A percentile compares a stretch with the other conserved stretches of the same genome.
phyloP scores from a whole-genome alignment of 306 rosid genomes.

The Medicago truncatula region DNA sequence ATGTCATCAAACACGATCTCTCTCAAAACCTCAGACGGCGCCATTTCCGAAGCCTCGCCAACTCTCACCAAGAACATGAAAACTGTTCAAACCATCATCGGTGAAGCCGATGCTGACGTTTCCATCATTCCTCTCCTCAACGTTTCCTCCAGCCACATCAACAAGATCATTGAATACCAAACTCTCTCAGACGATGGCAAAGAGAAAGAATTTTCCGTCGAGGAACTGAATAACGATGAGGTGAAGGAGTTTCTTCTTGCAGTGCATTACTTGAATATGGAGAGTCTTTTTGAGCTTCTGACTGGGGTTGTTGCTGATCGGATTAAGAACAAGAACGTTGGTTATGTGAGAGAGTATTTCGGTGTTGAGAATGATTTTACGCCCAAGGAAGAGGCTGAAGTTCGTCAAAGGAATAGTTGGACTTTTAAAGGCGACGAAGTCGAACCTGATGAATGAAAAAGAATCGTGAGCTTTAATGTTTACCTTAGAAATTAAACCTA shows the following conservation, averaged over 20 bases:
- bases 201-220: background rate
- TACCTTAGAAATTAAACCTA: background rate
- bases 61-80: slow-evolving; percentile 29
- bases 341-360: background rate
- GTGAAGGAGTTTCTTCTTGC: background rate
- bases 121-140: slow-evolving; percentile 40
- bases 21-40: slow-evolving; percentile 34
- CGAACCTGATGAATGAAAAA: background rate
- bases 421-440: background rate
- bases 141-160: background rate
- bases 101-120: background rate
- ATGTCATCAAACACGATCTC: background rate
- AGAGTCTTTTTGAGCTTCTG: background rate
- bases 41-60: slow-evolving; percentile 28
- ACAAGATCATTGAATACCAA: background rate
- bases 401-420: background rate
- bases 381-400: background rate
- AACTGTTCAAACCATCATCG: slow-evolving; percentile 38
- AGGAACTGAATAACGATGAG: background rate
- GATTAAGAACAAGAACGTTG: background rate
- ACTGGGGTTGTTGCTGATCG: background rate
- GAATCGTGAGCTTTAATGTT: background rate
- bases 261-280: background rate
- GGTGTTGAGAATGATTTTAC: background rate
- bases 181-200: background rate